Conservation (phyloP, 1,284 basidiomycete species). For the Leccinum fallax region DNA sequence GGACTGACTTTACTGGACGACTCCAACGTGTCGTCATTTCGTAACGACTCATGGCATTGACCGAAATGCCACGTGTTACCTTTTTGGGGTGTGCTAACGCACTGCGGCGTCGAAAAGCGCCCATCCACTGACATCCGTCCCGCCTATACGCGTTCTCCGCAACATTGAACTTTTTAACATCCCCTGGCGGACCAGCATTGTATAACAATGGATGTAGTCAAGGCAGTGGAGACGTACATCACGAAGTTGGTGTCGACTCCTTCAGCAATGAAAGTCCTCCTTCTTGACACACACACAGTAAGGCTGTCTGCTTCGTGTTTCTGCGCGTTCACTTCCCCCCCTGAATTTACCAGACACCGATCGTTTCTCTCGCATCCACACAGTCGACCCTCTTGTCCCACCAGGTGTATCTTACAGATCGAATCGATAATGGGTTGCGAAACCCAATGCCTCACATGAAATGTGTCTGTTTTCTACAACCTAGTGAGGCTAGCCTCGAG, state of each 20-base stretch:
- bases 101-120: neutral
- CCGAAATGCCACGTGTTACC: slow-evolving; percentile 2
- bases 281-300: slow-evolving; percentile 96
- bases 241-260: slow-evolving; percentile 88
- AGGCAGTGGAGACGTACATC: slow-evolving; percentile 94
- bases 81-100: slow-evolving; percentile 10
- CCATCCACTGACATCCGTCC: neutral
- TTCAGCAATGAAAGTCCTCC: slow-evolving; percentile 94
- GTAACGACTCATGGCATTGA: neutral
- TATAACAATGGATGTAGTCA: slow-evolving; percentile 85
- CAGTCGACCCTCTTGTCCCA: slow-evolving; percentile 94
- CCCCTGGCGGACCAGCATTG: neutral
- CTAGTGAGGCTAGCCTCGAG: slow-evolving; percentile 78
- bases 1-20: neutral
- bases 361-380: slow-evolving; percentile 93
- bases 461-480: slow-evolving; percentile 92
- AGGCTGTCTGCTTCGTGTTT: slow-evolving; percentile 24
- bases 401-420: slow-evolving; percentile 97
- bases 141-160: neutral
- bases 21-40: neutral
- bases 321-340: slow-evolving; percentile 4
- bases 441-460: slow-evolving; percentile 95
- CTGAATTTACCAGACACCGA: slow-evolving; percentile 75
- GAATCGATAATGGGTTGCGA: slow-evolving; percentile 89
- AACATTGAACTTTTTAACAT: neutral